Base-by-base conservation (phyloP, 495 filamentous ascomycete species). In the Podospora pseudopauciseta region DNA sequence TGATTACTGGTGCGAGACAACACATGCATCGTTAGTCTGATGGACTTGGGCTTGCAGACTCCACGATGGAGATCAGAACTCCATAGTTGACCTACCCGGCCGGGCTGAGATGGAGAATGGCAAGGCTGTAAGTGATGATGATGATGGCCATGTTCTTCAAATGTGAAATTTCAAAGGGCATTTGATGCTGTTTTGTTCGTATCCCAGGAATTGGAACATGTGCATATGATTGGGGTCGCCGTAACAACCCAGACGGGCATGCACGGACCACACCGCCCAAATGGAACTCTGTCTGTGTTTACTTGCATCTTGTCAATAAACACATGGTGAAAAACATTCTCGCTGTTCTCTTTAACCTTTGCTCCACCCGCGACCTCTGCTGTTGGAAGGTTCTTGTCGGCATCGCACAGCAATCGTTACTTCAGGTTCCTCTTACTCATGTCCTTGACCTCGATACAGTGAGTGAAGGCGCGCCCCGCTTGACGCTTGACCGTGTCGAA, bases 241-340 rank as follows among this genome's bases (percentile, higher is more conserved):
- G 71, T 63, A 72, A 71, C 67, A 59, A 71, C 70, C 70, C 26
- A 19, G 39, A 49, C 70, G 68, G 61, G 70, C 32, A 44, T 55
- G 74, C 70, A 72, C 70, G 63, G 67, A 60, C 70, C 67, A 68
- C n/a, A 28, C 15, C 20, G 3, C 34, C 30, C 13, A 11, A 39
- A 39, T 27, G 13, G 26, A 23, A 49, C 44, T 63, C 27, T 44
- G 61, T 20, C 32, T 23, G 34, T 28, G 27, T 58, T 49, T 76
- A 70, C 74, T 74, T 74, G 72, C 70, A 56, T 63, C 34, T 18
- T 49, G 66, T 71, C 74, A 68, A 75, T 71, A 72, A 72, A 76
- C 70, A 76, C 39, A 49, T 49, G 39, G 39, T 49, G 39, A 49
- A 49, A 49, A 49, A 49, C 39, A 49, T 49, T 49, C 5, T 11